Evolutionary conservation across 768 basidiomycete species (phyloP).

Genomic region (Trametopsis cervina): DNA sequence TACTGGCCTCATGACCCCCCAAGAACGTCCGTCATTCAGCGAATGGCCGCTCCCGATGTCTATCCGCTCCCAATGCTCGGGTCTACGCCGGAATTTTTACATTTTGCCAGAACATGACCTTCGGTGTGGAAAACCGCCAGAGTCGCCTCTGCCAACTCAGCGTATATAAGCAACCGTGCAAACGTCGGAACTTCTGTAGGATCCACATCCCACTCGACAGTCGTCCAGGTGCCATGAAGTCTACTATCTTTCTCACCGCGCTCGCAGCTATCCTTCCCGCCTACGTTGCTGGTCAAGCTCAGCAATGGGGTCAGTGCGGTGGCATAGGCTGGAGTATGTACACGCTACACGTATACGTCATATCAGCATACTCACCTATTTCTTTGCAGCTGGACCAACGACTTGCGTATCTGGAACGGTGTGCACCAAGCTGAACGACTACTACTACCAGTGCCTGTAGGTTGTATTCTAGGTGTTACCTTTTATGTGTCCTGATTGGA

Average conservation of each 20-base stretch:
- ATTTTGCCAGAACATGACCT: background rate
- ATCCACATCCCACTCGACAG: slow-evolving; percentile 11
- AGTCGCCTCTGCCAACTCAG: background rate
- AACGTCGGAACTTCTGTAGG: slow-evolving; percentile 7
- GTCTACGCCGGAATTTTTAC: slow-evolving; percentile 23
- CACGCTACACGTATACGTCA: background rate
- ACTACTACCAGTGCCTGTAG: slow-evolving; percentile 30
- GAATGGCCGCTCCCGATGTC: slow-evolving; percentile 23
- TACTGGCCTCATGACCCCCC: slow-evolving; percentile 12
- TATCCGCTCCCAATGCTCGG: slow-evolving; percentile 23
- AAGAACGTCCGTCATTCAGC: slow-evolving; percentile 10
- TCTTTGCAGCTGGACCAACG: slow-evolving; percentile 23
- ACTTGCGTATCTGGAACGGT: slow-evolving; percentile 26
- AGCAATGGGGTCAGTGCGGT: slow-evolving; percentile 48
- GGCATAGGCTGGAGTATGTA: slow-evolving; percentile 44
- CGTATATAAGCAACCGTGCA: slow-evolving; percentile 14
- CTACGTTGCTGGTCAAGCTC: slow-evolving; percentile 35
- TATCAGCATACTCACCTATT: background rate
- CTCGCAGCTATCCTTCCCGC: slow-evolving; percentile 37
- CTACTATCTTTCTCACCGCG: slow-evolving; percentile 33
- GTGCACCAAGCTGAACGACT: slow-evolving; percentile 25
- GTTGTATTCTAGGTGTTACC: slow-evolving; percentile 3
- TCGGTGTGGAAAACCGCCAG: background rate
- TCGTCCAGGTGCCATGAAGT: slow-evolving; percentile 32
- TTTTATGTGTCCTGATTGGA: background rate